Percentiles rank a stretch among this genome's conserved stretches.
These are phyloP conservation scores for Cercospora brassicicola DNA, from an alignment of 2,329 filamentous ascomycete species.

Conservation along the genomic window DNA sequence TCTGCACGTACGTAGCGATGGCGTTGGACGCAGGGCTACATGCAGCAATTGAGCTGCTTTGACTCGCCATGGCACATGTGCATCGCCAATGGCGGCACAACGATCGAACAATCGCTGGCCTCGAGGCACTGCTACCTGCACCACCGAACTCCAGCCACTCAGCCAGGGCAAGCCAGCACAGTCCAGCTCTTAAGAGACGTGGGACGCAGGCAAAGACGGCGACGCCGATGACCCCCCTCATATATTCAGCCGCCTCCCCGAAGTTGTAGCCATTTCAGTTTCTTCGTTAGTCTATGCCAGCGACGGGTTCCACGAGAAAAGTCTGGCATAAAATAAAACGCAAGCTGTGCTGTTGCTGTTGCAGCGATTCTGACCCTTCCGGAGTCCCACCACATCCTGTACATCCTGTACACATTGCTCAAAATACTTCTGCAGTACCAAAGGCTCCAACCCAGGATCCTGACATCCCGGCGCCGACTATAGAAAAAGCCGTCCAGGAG, in stretches of 20 bases:
- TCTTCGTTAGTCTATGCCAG: constrained; percentile 1
- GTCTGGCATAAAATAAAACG: constrained; percentile 11
- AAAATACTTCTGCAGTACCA: not conserved
- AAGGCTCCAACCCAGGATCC: not conserved
- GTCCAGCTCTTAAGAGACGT: not conserved
- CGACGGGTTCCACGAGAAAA: not conserved
- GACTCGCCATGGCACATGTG: constrained; percentile 1
- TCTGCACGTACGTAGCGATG: not conserved
- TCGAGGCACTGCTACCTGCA: constrained; percentile 3
- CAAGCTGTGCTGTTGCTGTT: constrained; percentile 15
- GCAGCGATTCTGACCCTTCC: not conserved
- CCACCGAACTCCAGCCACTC: constrained; percentile 9
- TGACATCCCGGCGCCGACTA: not conserved
- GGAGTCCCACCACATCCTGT: not conserved
- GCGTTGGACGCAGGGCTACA: not conserved
- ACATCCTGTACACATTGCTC: not conserved
- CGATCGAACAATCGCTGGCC: not conserved
- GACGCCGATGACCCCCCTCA: not conserved
- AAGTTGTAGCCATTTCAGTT: not conserved
- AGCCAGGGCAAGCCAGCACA: not conserved
- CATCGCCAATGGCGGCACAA: not conserved
- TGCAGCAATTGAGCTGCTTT: not conserved
- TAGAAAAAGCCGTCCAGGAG: not conserved
- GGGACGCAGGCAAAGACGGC: not conserved
- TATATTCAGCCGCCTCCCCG: constrained; percentile 7